Evolutionary conservation across 805 yeast species (phyloP).

Genomic region (Cephaloascus albidus): DNA sequence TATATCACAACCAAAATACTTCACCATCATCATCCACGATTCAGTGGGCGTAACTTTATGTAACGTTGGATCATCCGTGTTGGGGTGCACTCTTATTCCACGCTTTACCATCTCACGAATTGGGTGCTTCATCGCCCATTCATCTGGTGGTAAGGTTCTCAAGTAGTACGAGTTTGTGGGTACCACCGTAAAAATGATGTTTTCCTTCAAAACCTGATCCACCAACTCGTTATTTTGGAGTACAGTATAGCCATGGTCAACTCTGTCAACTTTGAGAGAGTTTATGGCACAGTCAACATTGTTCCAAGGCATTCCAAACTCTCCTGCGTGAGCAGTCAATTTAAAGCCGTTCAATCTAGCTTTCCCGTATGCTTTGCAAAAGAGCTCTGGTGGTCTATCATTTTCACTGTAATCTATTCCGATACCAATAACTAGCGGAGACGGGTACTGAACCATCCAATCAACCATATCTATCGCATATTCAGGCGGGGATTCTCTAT

Average conservation of each 20-base stretch:
- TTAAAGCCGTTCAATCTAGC: conserved; percentile 13
- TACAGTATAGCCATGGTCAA: conserved; percentile 20
- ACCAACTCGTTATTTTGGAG: conserved; percentile 13
- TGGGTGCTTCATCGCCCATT: conserved; percentile 19
- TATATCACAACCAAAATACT: conserved; percentile 13
- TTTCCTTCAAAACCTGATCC: conserved; percentile 10
- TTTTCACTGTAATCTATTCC: conserved; percentile 21
- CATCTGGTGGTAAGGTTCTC: conserved; percentile 12
- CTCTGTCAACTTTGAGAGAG: conserved; percentile 12
- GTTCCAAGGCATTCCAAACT: conserved; percentile 16
- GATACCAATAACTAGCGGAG: conserved; percentile 13
- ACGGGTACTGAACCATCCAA: conserved; percentile 14
- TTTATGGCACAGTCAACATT: conserved; percentile 15
- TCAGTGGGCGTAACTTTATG: conserved; percentile 17
- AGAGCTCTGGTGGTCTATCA: conserved; percentile 16
- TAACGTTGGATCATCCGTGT: conserved; percentile 20
- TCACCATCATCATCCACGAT: conserved; percentile 20
- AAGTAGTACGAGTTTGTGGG: conserved; percentile 20
- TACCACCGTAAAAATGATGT: conserved; percentile 15
- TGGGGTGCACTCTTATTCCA: conserved; percentile 16
- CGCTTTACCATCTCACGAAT: conserved; percentile 15
- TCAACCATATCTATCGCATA: conserved; percentile 14
- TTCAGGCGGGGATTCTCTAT: conserved; percentile 14
- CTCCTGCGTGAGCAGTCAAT: conserved; percentile 20
- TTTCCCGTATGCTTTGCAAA: conserved; percentile 12